phyloP scores from a whole-genome alignment of 2,329 filamentous ascomycete species.

The Calycina marina region DNA sequence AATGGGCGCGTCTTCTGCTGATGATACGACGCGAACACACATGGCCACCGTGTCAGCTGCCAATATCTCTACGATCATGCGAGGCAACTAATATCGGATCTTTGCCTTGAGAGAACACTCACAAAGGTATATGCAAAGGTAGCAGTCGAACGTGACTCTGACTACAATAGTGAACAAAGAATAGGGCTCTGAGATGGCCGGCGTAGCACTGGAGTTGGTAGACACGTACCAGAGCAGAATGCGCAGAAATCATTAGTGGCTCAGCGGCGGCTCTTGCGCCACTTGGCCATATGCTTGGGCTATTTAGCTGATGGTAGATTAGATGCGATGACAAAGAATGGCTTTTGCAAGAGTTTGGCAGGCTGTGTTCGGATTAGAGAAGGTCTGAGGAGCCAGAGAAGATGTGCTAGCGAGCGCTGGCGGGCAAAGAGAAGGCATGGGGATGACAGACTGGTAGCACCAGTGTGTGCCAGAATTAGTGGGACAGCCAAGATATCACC shows the following conservation, averaged over 20 bases:
- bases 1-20: conserved; percentile 24
- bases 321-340: neutral
- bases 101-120: conserved; percentile 14
- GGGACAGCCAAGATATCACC: no score
- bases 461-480: no score
- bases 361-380: neutral
- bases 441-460: no score
- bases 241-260: neutral
- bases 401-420: neutral
- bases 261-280: neutral
- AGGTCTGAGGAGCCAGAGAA: neutral
- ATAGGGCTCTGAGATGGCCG: neutral
- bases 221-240: neutral
- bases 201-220: neutral
- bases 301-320: neutral
- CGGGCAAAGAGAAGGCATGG: neutral
- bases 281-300: neutral
- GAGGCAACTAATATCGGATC: conserved; percentile 21
- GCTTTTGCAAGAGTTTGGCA: neutral
- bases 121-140: neutral
- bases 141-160: conserved; percentile 22
- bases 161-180: conserved; percentile 4
- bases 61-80: conserved; percentile 24
- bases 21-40: conserved; percentile 23
- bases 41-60: conserved; percentile 15